Evolutionary conservation across 2,329 filamentous ascomycete species (phyloP).

Genomic region (Aspergillus sp.): DNA sequence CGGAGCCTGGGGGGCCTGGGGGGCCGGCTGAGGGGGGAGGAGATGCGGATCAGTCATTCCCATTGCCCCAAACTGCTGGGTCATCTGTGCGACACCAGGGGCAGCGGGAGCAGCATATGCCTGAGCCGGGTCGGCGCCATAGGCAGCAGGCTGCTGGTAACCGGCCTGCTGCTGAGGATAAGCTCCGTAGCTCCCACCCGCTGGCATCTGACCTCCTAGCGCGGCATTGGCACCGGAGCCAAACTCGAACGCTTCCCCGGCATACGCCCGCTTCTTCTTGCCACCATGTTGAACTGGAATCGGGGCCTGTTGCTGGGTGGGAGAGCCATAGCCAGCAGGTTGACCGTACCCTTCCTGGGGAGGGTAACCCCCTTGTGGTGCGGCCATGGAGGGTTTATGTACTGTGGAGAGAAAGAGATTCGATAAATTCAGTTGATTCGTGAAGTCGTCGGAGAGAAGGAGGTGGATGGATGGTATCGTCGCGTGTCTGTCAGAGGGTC

Average conservation of each 20-base stretch:
- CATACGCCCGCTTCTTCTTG: constrained; percentile 88
- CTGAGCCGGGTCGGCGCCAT: constrained; percentile 45
- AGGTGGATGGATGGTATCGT: constrained; percentile 9
- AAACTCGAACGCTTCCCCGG: constrained; percentile 91
- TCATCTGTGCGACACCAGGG: constrained; percentile 68
- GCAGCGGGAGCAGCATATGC: constrained; percentile 61
- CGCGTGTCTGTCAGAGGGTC: constrained; percentile 19
- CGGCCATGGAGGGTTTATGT: constrained; percentile 41
- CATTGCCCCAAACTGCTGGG: constrained; percentile 79
- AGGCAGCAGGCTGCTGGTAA: constrained; percentile 43
- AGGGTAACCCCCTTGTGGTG: constrained; percentile 53
- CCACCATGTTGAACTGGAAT: constrained; percentile 36
- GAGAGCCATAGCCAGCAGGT: constrained; percentile 39
- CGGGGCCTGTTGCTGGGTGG: constrained; percentile 32
- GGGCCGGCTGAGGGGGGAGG: constrained; percentile 39
- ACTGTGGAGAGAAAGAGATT: not conserved
- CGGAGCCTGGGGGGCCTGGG: constrained; percentile 44
- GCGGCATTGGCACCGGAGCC: constrained; percentile 80
- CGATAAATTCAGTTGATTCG: not conserved
- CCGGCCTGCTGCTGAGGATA: constrained; percentile 55
- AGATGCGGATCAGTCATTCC: constrained; percentile 62
- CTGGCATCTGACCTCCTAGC: constrained; percentile 48
- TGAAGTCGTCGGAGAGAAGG: constrained; percentile 2
- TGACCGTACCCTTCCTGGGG: constrained; percentile 51
- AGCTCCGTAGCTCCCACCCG: constrained; percentile 61